These are phyloP conservation scores for grape (Vitis vinifera) DNA, from an alignment of 164 flowering plant species.

Conservation along the genomic window ASM3070453v1 NC_081806.1:8716001-8716500, in stretches of 20 bases:
- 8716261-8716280: slow-evolving; percentile 17
- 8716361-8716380: not conserved
- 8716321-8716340: slow-evolving; percentile 8
- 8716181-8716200: slow-evolving; percentile 6
- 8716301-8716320: slow-evolving; percentile 6
- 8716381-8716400: no score
- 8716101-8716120: slow-evolving; percentile 18
- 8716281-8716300: slow-evolving; percentile 20
- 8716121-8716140: not conserved
- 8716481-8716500: no score
- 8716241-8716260: slow-evolving; percentile 5
- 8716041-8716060: not conserved
- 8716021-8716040: not conserved
- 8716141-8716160: no score
- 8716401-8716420: no score
- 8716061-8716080: no score
- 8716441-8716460: no score
- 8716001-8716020: no score
- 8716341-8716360: slow-evolving; percentile 8
- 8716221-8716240: slow-evolving; percentile 28
- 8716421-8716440: no score
- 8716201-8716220: slow-evolving; percentile 18
- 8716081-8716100: slow-evolving; percentile 12
- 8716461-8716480: no score
- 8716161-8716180: slow-evolving; percentile 1